Conservation (phyloP, 352 stramenopile genomes). For the Phytophthora pistaciae region DNA sequence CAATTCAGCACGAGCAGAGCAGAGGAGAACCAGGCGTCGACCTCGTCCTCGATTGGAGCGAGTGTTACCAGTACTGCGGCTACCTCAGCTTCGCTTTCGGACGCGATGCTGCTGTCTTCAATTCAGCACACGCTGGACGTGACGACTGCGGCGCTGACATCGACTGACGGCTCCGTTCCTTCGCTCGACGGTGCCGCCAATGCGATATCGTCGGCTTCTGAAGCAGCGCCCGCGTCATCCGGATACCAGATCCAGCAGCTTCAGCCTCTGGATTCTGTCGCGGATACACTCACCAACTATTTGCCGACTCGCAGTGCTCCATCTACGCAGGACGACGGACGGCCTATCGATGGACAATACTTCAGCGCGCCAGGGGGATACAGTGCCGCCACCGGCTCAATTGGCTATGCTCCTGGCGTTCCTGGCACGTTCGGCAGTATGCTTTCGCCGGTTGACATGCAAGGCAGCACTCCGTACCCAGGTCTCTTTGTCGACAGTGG, state of each 20-base stretch:
- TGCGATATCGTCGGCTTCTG: constrained; percentile 1
- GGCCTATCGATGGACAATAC: constrained; percentile 25
- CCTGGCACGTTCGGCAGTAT: constrained; percentile 20
- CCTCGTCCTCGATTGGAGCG: constrained; percentile 1
- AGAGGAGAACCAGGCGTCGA: constrained; percentile 8
- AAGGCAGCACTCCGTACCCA: constrained; percentile 21
- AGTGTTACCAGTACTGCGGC: not conserved
- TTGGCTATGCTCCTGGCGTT: constrained; percentile 6
- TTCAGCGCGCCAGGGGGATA: constrained; percentile 27
- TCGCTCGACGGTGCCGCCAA: constrained; percentile 20
- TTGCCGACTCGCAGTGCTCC: constrained; percentile 28
- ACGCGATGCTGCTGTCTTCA: constrained; percentile 61
- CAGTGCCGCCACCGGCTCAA: constrained; percentile 13
- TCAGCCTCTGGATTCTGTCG: constrained; percentile 37
- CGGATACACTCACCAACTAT: constrained; percentile 50
- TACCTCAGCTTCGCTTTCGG: constrained; percentile 30
- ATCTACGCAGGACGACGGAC: constrained; percentile 4
- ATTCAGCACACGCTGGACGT: constrained; percentile 50
- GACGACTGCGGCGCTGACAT: constrained; percentile 14
- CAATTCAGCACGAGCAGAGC: constrained; percentile 9
- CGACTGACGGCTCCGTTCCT: constrained; percentile 16
- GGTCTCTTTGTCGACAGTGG: constrained; percentile 39
- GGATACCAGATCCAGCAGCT: constrained; percentile 42
- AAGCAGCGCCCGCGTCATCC: not conserved
- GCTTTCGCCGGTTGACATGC: constrained; percentile 18